Evolutionary conservation across 179 eudicot genomes (phyloP).

Genomic region (Dionaea muscipula): DNA sequence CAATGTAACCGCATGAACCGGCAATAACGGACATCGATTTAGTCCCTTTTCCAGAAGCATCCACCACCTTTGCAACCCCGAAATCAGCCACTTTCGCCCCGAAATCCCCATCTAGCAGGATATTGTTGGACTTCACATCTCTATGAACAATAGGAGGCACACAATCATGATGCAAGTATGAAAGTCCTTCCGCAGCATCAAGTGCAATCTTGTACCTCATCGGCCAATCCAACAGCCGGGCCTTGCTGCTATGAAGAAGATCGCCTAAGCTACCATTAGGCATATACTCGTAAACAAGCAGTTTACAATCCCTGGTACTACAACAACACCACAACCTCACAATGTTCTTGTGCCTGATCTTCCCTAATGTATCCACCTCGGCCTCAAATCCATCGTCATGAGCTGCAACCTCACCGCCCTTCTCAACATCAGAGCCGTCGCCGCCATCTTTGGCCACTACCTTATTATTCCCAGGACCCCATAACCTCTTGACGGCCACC

Average conservation of each 20-base stretch:
- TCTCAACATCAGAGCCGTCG: slow-evolving; percentile 19
- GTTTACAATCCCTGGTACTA: slow-evolving; percentile 41
- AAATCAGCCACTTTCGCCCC: slow-evolving; percentile 82
- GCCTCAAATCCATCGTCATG: slow-evolving; percentile 59
- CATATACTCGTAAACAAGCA: slow-evolving; percentile 83
- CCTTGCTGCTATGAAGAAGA: slow-evolving; percentile 54
- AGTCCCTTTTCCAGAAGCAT: slow-evolving; percentile 40
- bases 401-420: slow-evolving; percentile 9
- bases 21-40: slow-evolving; percentile 82
- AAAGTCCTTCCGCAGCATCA: slow-evolving; percentile 76
- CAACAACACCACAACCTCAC: slow-evolving; percentile 90
- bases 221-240: slow-evolving; percentile 66
- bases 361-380: slow-evolving; percentile 75
- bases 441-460: slow-evolving; percentile 4
- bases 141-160: slow-evolving; percentile 79
- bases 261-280: slow-evolving; percentile 82
- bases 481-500: slow-evolving; percentile 63
- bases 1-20: slow-evolving; percentile 87
- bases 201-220: slow-evolving; percentile 46
- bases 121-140: slow-evolving; percentile 68
- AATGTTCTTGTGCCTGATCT: slow-evolving; percentile 75
- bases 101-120: slow-evolving; percentile 55
- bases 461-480: slow-evolving; percentile 22
- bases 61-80: slow-evolving; percentile 67
- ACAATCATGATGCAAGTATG: slow-evolving; percentile 81